Evolutionary conservation across 2,329 filamentous ascomycete species (phyloP), one percentile per base, ranked within the genome.

Genomic region (Verticillium tricorpus): DNA sequence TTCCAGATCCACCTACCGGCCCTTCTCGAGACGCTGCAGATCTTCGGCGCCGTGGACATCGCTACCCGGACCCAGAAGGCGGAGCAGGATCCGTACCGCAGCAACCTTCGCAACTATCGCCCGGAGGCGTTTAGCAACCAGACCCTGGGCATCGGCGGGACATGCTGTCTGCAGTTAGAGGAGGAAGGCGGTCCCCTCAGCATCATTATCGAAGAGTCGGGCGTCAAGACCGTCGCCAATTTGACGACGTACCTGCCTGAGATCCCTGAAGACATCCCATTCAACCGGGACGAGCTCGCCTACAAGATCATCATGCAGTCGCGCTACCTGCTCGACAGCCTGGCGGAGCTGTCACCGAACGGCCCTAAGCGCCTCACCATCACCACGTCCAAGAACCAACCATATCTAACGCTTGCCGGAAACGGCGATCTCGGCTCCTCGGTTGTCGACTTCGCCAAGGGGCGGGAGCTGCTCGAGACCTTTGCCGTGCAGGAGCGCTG

Each of bases 241-340:
- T 80, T 99, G 59, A 91, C 89, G 8, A 98, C 95, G 0, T 99
- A 97, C 76, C 84, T 93, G 58, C 85, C 90, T 17, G 89, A 92
- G 66, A 77, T 79, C 52, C 83, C 86, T 17, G 89, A 93, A 59
- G 89, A 93, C 59, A 98, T 99, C 56, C 95, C 94, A 0, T 92
- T 99, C 67, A 88, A 94, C 70, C 86, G 93, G 35, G 85, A 92
- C 58, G 85, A 88, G 59, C 81, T 98, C 9, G 82, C 87, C 9
- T 90, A 97, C 78, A 99, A 98, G 74, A 92, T 97, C 63, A 98
- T 99, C 72, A 97, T 97, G 90, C 90, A 89, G 67, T 86, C 89
- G 12, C 84, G 84, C 37, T 89, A 85, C 75, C 83, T 94, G 5
- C 82, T 90, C 12, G 90, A 93, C 69, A 87, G 88, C 17, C 79